phyloP scores from a whole-genome alignment of 257 asterid species.

The Solanum pennellii region DNA sequence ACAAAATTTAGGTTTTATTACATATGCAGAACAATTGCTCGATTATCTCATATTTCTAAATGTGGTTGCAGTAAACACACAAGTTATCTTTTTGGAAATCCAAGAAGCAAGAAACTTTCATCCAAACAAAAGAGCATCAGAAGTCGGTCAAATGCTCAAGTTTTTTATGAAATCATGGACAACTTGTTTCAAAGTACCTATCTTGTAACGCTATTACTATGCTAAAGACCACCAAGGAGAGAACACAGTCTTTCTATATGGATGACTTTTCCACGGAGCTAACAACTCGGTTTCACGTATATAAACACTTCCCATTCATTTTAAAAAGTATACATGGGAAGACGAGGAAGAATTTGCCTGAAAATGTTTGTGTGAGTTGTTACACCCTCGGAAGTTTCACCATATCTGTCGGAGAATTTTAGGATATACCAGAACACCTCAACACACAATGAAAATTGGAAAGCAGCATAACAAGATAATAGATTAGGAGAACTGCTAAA shows the following conservation, averaged over 20 bases:
- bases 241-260: not conserved
- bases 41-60: too few species aligned
- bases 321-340: not conserved
- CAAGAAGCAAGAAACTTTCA: not conserved
- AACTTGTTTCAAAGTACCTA: not conserved
- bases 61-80: not conserved
- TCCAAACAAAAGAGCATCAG: not conserved
- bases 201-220: not conserved
- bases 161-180: not conserved
- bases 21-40: too few species aligned
- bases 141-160: not conserved
- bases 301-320: not conserved
- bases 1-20: too few species aligned
- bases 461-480: not conserved
- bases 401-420: not conserved
- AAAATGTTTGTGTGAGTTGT: not conserved
- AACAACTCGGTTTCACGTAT: not conserved
- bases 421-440: not conserved
- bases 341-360: not conserved
- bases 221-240: not conserved
- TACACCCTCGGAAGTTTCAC: not conserved
- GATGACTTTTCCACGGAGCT: not conserved
- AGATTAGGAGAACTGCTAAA: not conserved
- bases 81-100: not conserved
- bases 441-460: not conserved